Evolutionary conservation across 2,329 filamentous ascomycete species (phyloP), one percentile per base, ranked within the genome.

Genomic region (Stemphylium beticola): DNA sequence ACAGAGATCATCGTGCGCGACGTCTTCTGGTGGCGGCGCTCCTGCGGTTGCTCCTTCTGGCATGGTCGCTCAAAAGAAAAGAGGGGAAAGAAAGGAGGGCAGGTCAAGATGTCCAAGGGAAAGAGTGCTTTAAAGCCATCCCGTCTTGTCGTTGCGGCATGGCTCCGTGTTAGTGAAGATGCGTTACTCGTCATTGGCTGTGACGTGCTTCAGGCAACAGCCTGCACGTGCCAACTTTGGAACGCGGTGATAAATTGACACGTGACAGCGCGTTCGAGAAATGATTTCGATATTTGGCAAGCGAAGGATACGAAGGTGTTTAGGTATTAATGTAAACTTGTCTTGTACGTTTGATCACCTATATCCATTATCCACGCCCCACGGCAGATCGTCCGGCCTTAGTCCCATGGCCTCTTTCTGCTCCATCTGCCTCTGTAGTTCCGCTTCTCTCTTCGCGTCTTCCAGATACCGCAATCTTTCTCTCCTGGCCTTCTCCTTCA

Each of bases 1-100:
- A 49, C 79, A 81, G 15, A 77, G 58, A 56, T 80, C 77, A 40
- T 80, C 78, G 37, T 78, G 72, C 31, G 66, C 61, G 53, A 77
- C 58, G 15, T 55, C 49, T 50, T 68, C 51, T 62, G 11, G 36
- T 31, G 14, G 31, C 4, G 34, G 34, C 26, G 14, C 22, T 7
- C 22, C 22, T 39, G 29, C 20, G 20, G 17, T 15, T 20, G n/a
- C 45, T 49, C 38, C 29, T 14, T 45, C 46, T 14, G 47, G 34
- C 52, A 55, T 55, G 47, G 37, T 36, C 18, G 42, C 11, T 26
- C 22, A 12, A 38, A 18, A 12, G 22, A 8, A 12, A 29, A 15
- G n/a, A 17, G 7, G 8, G 6, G 12, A 18, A 4, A 4, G 12
- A 22, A 12, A 15, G n/a, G 9, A 10, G 18, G 24, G 8, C 5